phyloP scores from a whole-genome alignment of 805 yeast genomes.

The Yamadazyma sp. region DNA sequence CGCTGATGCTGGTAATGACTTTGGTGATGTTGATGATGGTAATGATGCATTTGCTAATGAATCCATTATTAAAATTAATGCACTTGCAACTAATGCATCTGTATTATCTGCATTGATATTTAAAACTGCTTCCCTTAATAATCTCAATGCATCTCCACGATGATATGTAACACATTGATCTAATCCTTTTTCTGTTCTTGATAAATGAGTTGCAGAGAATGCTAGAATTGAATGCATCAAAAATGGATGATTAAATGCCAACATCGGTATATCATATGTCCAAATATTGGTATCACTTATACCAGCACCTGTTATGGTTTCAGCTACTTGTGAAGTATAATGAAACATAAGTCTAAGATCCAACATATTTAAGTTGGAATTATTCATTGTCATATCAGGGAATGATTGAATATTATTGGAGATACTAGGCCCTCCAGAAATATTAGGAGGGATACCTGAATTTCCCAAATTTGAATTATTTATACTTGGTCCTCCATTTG shows the following conservation, averaged over 20 bases:
- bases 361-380: slow-evolving; percentile 52
- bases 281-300: slow-evolving; percentile 83
- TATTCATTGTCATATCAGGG: slow-evolving; percentile 11
- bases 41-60: slow-evolving; percentile 85
- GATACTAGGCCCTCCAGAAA: slow-evolving; percentile 7
- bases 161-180: slow-evolving; percentile 83
- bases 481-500: not conserved
- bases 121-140: slow-evolving; percentile 81
- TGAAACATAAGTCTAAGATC: slow-evolving; percentile 85
- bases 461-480: not conserved
- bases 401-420: slow-evolving; percentile 13
- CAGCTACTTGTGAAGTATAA: slow-evolving; percentile 79
- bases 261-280: slow-evolving; percentile 82
- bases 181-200: slow-evolving; percentile 70
- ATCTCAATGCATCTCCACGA: slow-evolving; percentile 78
- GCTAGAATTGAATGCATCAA: slow-evolving; percentile 90
- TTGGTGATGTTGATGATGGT: slow-evolving; percentile 48
- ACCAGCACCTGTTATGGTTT: slow-evolving; percentile 87
- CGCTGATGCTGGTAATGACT: slow-evolving; percentile 83
- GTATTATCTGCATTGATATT: slow-evolving; percentile 81
- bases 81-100: slow-evolving; percentile 91
- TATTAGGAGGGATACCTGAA: not conserved
- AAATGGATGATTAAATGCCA: slow-evolving; percentile 85
- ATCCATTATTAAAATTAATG: slow-evolving; percentile 86
- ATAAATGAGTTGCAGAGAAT: slow-evolving; percentile 87